Conservation (phyloP, 768 basidiomycete genomes). For the Gymnopilus junonius region DNA sequence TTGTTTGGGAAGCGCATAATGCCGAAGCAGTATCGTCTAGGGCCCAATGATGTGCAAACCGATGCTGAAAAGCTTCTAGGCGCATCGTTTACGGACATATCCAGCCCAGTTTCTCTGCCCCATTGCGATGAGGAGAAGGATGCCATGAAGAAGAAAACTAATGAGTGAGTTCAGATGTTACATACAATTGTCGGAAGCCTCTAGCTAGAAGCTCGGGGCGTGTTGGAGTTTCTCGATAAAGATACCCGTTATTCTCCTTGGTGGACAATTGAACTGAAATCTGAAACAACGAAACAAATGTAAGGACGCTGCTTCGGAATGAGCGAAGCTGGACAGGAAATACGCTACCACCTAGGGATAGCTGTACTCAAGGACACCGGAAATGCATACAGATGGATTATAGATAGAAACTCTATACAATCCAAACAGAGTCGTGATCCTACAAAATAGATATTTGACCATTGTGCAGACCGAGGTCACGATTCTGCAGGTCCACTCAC, state of each 20-base stretch:
- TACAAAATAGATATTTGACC: not conserved
- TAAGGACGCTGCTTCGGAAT: too few relatives aligned
- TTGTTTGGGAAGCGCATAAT: slow-evolving; percentile 69
- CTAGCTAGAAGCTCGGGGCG: not conserved
- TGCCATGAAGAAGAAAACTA: not conserved
- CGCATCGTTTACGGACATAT: not conserved
- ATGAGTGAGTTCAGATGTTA: not conserved
- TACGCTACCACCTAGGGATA: not conserved
- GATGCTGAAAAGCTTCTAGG: slow-evolving; percentile 40
- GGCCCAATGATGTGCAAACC: slow-evolving; percentile 46
- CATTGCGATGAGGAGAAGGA: not conserved
- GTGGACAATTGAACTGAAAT: not conserved
- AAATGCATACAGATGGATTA: not conserved
- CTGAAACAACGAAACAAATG: not conserved
- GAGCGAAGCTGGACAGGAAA: not conserved
- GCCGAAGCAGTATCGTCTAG: slow-evolving; percentile 62
- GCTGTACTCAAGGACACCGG: not conserved
- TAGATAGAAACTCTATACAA: not conserved
- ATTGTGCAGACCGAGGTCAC: not conserved
- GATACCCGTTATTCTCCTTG: not conserved
- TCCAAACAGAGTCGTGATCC: not conserved
- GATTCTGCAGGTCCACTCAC: not conserved
- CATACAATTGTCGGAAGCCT: not conserved
- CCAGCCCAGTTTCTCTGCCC: not conserved
- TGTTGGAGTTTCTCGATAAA: not conserved